A percentile compares a stretch with the other conserved stretches of the same genome.
phyloP scores from a whole-genome alignment of 306 rosid species.

The Echinosophora koreensis region DNA sequence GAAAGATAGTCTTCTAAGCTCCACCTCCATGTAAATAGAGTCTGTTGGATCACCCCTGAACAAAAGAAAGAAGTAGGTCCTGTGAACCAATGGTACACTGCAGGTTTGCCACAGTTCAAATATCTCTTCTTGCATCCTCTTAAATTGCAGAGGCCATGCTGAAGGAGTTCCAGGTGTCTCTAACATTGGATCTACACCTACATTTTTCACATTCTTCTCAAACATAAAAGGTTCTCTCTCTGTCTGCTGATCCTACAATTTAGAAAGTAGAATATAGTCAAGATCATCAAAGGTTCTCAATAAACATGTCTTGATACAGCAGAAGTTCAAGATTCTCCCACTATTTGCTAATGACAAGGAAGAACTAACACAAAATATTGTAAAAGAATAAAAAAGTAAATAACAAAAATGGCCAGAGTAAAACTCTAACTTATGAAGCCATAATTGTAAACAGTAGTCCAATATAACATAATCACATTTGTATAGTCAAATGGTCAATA shows the following conservation, averaged over 20 bases:
- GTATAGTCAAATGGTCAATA: not conserved
- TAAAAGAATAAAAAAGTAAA: not conserved
- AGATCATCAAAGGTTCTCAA: not conserved
- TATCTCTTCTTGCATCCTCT: conserved; percentile 68
- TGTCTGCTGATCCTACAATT: conserved; percentile 57
- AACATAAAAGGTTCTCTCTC: conserved; percentile 40
- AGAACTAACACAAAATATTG: not conserved
- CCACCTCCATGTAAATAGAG: conserved; percentile 90
- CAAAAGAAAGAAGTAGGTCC: conserved; percentile 91
- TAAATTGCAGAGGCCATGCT: conserved; percentile 77
- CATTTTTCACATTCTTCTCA: conserved; percentile 60
- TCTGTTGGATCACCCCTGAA: conserved; percentile 86
- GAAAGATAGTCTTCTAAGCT: conserved; percentile 78
- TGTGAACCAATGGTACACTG: conserved; percentile 73
- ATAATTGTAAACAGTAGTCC: conserved; percentile 7
- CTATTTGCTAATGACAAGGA: not conserved
- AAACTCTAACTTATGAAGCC: not conserved
- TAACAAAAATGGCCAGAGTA: not conserved
- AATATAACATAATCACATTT: conserved; percentile 4
- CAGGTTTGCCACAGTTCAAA: conserved; percentile 86
- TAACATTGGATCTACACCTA: conserved; percentile 63
- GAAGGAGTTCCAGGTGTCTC: conserved; percentile 51
- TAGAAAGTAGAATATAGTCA: conserved; percentile 33
- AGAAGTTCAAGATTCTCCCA: conserved; percentile 25
- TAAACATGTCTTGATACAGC: conserved; percentile 7